Evolutionary conservation across 169 alveolate genomes (phyloP).

Genomic region (Plasmodium vivax): DNA sequence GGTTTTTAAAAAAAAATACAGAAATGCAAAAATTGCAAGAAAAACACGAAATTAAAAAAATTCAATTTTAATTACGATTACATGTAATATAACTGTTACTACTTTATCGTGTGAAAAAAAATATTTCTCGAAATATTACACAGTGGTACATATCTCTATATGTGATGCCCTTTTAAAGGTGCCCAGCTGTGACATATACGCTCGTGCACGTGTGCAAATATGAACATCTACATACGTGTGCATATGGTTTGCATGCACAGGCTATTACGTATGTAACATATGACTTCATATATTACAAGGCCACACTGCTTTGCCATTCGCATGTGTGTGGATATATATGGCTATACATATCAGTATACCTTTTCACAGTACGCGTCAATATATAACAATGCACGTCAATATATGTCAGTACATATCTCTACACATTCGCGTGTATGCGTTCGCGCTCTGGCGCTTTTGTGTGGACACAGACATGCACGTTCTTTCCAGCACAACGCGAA

Average conservation of each 20-base stretch:
- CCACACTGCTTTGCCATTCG: not conserved
- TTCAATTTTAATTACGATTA: not conserved
- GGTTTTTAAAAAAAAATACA: not conserved
- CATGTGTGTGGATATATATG: not conserved
- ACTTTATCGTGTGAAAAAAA: not conserved
- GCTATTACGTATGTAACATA: not conserved
- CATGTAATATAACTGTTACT: not conserved
- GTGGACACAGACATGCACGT: conserved; percentile 1
- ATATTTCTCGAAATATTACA: not conserved
- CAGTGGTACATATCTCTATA: not conserved
- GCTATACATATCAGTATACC: not conserved
- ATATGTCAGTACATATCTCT: not conserved
- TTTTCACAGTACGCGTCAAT: not conserved
- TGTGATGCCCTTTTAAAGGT: not conserved
- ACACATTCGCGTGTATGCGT: not conserved
- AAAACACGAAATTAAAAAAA: not conserved
- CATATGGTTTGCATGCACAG: not conserved
- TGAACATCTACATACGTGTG: not conserved
- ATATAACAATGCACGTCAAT: not conserved
- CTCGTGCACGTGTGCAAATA: not conserved
- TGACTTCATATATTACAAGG: not conserved
- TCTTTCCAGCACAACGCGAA: not conserved
- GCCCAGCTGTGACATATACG: not conserved
- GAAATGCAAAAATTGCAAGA: not conserved
- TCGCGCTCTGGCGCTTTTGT: not conserved